Evolutionary conservation across 768 basidiomycete species (phyloP).

Genomic region (Hydnum rufescens): DNA sequence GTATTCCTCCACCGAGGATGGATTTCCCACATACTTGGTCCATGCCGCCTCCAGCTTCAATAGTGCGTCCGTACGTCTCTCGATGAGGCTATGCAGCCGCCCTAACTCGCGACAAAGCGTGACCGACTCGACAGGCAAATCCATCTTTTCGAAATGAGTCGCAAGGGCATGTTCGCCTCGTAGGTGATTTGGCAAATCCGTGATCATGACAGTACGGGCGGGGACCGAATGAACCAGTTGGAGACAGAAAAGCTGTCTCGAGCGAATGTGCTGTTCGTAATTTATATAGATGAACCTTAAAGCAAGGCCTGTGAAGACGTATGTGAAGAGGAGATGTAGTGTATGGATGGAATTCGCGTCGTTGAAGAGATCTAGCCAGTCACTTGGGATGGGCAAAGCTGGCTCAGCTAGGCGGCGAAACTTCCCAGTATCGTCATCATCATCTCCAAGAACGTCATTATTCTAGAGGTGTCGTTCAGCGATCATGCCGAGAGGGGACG

Average conservation of each 20-base stretch:
- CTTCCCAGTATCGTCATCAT: not conserved
- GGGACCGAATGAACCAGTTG: slow-evolving; percentile 91
- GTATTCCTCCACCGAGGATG: slow-evolving; percentile 65
- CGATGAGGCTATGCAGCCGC: slow-evolving; percentile 48
- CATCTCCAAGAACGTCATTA: slow-evolving; percentile 2
- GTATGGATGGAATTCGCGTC: slow-evolving; percentile 81
- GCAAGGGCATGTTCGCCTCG: slow-evolving; percentile 71
- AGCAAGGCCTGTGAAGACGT: slow-evolving; percentile 74
- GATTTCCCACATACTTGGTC: slow-evolving; percentile 87
- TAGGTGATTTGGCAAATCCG: slow-evolving; percentile 65
- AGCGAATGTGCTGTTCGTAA: slow-evolving; percentile 71
- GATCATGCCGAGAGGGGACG: not conserved
- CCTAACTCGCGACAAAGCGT: slow-evolving; percentile 72
- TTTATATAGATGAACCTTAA: slow-evolving; percentile 77
- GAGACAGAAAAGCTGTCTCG: slow-evolving; percentile 82
- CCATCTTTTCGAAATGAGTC: slow-evolving; percentile 85
- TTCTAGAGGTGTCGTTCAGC: not conserved
- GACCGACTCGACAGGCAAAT: slow-evolving; percentile 78
- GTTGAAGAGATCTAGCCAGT: slow-evolving; percentile 78
- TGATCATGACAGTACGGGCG: slow-evolving; percentile 80
- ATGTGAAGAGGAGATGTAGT: slow-evolving; percentile 82
- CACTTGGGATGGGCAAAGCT: slow-evolving; percentile 11
- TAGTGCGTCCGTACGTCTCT: slow-evolving; percentile 62
- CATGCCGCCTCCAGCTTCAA: slow-evolving; percentile 66
- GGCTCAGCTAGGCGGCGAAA: not conserved